These are phyloP conservation scores for Ophiocordyceps unilateralis DNA, from an alignment of 2,329 filamentous ascomycete genomes.

Conservation along the genomic window DNA sequence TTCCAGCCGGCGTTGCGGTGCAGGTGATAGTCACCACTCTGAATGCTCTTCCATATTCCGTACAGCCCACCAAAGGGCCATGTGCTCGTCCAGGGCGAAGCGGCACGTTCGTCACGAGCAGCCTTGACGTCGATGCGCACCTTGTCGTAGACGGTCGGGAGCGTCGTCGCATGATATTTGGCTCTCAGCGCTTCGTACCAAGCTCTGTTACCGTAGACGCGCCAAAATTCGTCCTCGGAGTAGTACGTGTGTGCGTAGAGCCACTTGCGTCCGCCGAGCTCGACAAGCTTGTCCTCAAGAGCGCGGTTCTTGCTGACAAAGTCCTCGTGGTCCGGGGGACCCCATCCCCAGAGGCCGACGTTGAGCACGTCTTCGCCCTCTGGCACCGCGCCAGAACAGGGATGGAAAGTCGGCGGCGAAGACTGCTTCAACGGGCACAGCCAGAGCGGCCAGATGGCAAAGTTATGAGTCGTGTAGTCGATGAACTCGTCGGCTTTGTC, in stretches of 20 bases:
- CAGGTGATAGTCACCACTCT: constrained; percentile 36
- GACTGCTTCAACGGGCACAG: constrained; percentile 36
- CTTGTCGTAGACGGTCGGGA: constrained; percentile 58
- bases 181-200: constrained; percentile 45
- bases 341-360: constrained; percentile 66
- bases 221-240: constrained; percentile 53
- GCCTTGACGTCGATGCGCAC: constrained; percentile 37
- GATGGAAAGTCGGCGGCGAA: constrained; percentile 35
- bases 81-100: constrained; percentile 25
- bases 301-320: constrained; percentile 54
- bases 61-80: constrained; percentile 42
- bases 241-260: constrained; percentile 79
- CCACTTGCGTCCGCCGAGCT: constrained; percentile 69
- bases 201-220: constrained; percentile 35
- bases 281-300: constrained; percentile 50
- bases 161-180: constrained; percentile 42
- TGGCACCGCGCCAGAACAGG: constrained; percentile 19
- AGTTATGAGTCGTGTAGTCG: constrained; percentile 31
- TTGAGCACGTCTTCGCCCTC: constrained; percentile 32
- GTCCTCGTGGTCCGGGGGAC: constrained; percentile 33
- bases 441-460: constrained; percentile 43
- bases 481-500: constrained; percentile 32
- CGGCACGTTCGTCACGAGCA: constrained; percentile 19
- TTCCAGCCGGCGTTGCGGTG: constrained; percentile 37
- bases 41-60: constrained; percentile 41